Evolutionary conservation across 345 rosid species (phyloP).

Genomic region (Populus deltoides): DNA sequence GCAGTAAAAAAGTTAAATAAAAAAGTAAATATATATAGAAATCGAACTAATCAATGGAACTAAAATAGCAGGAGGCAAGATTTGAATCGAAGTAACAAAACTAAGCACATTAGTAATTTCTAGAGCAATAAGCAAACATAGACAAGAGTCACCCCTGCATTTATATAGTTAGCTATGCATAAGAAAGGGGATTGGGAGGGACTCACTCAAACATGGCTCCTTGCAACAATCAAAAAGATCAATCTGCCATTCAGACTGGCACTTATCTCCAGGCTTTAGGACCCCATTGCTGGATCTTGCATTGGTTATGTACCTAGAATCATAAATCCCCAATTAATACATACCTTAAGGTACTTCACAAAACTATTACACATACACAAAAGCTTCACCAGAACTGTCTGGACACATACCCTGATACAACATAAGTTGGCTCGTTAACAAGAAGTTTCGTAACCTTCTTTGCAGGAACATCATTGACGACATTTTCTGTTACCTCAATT

Average conservation of each 20-base stretch:
- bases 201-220: constrained; percentile 36
- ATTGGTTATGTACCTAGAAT: constrained; percentile 24
- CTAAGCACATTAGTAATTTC: too few relatives aligned
- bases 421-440: constrained; percentile 29
- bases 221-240: constrained; percentile 31
- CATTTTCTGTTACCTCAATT: constrained; percentile 24
- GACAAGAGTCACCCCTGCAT: too few relatives aligned
- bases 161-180: too few relatives aligned
- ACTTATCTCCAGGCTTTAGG: constrained; percentile 3
- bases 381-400: background rate
- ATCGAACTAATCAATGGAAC: too few relatives aligned
- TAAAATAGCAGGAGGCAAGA: too few relatives aligned
- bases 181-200: background rate
- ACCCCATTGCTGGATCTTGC: constrained; percentile 16
- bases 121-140: too few relatives aligned
- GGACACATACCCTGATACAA: constrained; percentile 25
- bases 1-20: background rate
- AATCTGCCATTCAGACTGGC: constrained; percentile 18
- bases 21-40: too few relatives aligned
- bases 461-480: constrained; percentile 7
- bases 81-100: too few relatives aligned
- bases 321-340: too few relatives aligned
- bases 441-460: constrained; percentile 27
- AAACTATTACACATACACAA: too few relatives aligned
- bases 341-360: too few relatives aligned